Base-by-base conservation (phyloP, 1,284 basidiomycete genomes). In the Apiotrichum gamsii region DNA sequence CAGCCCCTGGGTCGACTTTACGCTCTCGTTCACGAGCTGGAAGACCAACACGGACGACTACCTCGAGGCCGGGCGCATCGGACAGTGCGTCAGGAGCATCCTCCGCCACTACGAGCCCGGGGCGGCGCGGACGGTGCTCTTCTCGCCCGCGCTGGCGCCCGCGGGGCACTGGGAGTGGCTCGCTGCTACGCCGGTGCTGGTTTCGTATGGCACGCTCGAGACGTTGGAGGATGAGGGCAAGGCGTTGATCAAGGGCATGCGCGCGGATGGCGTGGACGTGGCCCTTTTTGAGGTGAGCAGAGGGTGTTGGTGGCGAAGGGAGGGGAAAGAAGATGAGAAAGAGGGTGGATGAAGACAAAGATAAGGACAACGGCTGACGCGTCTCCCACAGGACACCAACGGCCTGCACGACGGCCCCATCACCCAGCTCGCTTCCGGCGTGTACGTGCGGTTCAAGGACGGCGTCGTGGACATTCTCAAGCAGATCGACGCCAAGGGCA, bases 1-100 rank as follows among this genome's bases (percentile, higher is more conserved):
- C 31, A 81, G 80, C 0, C 80, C 80, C 0, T 81, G 79, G 78
- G 61, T 61, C 3, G 82, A 84, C 60, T 60, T 81, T 8, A 55
- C 54, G 9, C 37, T 49, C 28, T 56, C 59, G 3, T 49, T 58
- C 20, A 44, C 56, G 11, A 47, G 43, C 14, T 48, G 43, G 34
- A 1, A 18, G 6, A 25, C 28, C 28, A 52, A 57, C 34, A 14
- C 1, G 10, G 35, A 45, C 33, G 53, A 59, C 49, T 36, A 48
- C 23, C 46, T 61, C 34, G 34, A 47, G 16, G 29, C 18, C n/a
- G 21, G 51, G 8, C 23, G 16, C 4, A 44, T 51, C n/a, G 14
- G 23, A 8, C 16, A 13, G 14, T 30, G 54, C 1, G 47, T 63
- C 20, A 23, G 23, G 3, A 49, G 53, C 1, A 50, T 54, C 19